Evolutionary conservation across 768 basidiomycete species (phyloP).

Genomic region (Amanita subjunquillea): DNA sequence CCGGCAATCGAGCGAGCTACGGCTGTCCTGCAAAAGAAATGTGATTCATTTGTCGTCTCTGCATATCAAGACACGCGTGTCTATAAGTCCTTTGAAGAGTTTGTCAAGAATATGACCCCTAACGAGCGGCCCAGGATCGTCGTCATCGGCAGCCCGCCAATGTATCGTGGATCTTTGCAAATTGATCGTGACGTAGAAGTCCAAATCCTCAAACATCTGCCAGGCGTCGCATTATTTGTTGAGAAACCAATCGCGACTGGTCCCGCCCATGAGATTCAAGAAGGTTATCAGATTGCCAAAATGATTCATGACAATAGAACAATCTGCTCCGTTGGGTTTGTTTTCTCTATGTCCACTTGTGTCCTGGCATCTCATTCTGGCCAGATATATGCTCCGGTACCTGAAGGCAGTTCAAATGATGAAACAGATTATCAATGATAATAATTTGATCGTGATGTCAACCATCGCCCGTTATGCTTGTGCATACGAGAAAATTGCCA

Average conservation of each 20-base stretch:
- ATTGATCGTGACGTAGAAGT: conserved; percentile 79
- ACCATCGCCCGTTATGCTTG: conserved; percentile 93
- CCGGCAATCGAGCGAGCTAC: conserved; percentile 77
- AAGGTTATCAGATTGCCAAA: conserved; percentile 64
- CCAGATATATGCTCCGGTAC: conserved; percentile 88
- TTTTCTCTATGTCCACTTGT: background rate
- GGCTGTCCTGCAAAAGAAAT: conserved; percentile 78
- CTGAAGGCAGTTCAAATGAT: conserved; percentile 91
- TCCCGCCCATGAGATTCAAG: conserved; percentile 51
- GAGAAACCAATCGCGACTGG: conserved; percentile 92
- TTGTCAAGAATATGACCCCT: conserved; percentile 56
- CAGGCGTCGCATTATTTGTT: conserved; percentile 80
- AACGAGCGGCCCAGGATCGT: conserved; percentile 69
- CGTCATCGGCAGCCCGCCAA: conserved; percentile 87
- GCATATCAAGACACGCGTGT: conserved; percentile 86
- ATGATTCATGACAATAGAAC: conserved; percentile 58
- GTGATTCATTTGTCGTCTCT: conserved; percentile 85
- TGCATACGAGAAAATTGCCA: conserved; percentile 71
- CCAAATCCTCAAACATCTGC: conserved; percentile 81
- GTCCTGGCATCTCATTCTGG: conserved; percentile 1
- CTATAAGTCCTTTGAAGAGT: conserved; percentile 81
- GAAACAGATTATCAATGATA: conserved; percentile 92
- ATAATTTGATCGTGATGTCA: conserved; percentile 90
- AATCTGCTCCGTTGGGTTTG: conserved; percentile 84
- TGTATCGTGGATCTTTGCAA: conserved; percentile 75